Base-by-base conservation (phyloP, 2,329 filamentous ascomycete species). In the Reticulascus tulasneorum region DNA sequence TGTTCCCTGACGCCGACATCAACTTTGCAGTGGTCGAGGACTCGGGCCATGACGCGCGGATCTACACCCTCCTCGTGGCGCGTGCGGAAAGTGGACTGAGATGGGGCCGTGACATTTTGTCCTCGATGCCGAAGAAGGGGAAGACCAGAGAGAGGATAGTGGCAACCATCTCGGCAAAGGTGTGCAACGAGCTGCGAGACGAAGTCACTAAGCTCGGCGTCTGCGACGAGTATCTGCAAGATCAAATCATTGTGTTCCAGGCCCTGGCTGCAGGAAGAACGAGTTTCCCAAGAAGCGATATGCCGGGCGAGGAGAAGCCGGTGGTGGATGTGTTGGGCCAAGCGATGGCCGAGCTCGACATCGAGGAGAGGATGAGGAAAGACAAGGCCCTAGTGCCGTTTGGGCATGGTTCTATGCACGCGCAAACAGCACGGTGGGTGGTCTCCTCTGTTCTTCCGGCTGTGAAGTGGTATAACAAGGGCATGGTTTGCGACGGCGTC, bases 391-490 rank as follows among this genome's bases (percentile, higher is more conserved):
- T 60, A 11, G 58, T 64, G 38, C 75, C 76, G 0, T 78, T 79
- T 47, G 76, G 77, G 0, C 61, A 75, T 35, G 77, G 77, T 0
- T 74, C 67, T 29, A 58, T 62, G 44, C 77, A 82, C 45, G 66
- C 77, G 0, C 67, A 64, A 26, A 82, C 78, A n/a, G 77, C 73
- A 11, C 63, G 77, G 42, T 82, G 77, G 76, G 71, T 82, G 16
- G 64, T 63, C 1, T 64, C 67, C 20, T 58, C 75, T 49, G 44
- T 82, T 23, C 44, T 81, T 13, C 69, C 73, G 0, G 44, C 45
- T 2, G 59, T 69, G 1, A 55, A 59, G 34, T 79, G 74, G 63
- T 75, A 66, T 42, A 64, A 73, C 40, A 64, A 66, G 20, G 76
- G 75, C 0, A 62, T 60, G 4, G 38, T 73, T 5, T 74, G 73